Evolutionary conservation across 2,329 filamentous ascomycete genomes (phyloP).

Genomic region (Pseudonectria buxi): DNA sequence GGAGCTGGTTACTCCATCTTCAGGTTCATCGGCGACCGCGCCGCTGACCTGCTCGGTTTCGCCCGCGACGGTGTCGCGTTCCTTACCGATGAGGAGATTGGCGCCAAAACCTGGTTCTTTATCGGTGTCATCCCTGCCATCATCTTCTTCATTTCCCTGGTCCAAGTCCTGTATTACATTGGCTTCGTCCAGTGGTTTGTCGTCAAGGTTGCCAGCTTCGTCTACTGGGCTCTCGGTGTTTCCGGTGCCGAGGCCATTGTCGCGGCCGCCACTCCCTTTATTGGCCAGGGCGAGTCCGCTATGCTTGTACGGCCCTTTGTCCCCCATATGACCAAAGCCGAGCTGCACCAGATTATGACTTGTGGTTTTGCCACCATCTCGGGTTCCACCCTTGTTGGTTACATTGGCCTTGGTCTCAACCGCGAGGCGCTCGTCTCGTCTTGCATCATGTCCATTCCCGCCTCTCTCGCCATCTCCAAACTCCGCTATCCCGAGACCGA

Average conservation of each 20-base stretch:
- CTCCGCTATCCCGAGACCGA: slow-evolving; percentile 84
- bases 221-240: slow-evolving; percentile 83
- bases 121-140: slow-evolving; percentile 78
- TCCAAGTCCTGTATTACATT: slow-evolving; percentile 77
- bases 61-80: slow-evolving; percentile 68
- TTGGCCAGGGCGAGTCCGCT: slow-evolving; percentile 87
- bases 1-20: slow-evolving; percentile 83
- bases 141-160: slow-evolving; percentile 93
- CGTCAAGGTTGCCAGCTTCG: slow-evolving; percentile 78
- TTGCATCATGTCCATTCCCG: slow-evolving; percentile 93
- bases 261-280: slow-evolving; percentile 86
- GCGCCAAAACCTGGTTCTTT: slow-evolving; percentile 59
- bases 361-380: slow-evolving; percentile 91
- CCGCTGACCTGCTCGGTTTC: slow-evolving; percentile 68
- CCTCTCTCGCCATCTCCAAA: slow-evolving; percentile 83
- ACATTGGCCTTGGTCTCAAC: slow-evolving; percentile 77
- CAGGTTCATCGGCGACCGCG: slow-evolving; percentile 74
- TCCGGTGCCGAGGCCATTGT: slow-evolving; percentile 92
- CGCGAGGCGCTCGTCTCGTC: slow-evolving; percentile 80
- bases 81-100: slow-evolving; percentile 44
- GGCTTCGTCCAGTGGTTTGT: slow-evolving; percentile 86
- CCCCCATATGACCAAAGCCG: slow-evolving; percentile 74
- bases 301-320: slow-evolving; percentile 90
- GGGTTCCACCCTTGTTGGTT: slow-evolving; percentile 78
- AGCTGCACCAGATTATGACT: slow-evolving; percentile 88